Evolutionary conservation across 108 stramenopile species (phyloP), one percentile per base, ranked within the genome.

Genomic region (Conticribra weissflogii): DNA sequence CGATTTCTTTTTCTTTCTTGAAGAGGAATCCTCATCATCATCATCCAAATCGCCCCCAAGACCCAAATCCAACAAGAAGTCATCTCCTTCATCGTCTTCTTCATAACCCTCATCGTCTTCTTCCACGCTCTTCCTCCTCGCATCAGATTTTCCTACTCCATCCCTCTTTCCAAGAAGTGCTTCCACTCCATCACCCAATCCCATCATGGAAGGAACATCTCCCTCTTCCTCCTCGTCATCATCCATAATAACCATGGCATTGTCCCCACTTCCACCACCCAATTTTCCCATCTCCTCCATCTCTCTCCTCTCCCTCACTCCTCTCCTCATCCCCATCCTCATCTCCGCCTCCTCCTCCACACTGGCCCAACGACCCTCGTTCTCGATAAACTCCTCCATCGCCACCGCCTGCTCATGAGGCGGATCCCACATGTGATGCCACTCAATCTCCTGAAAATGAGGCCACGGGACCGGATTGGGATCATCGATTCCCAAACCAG

Each of bases 401-500:
- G 83, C 81, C 48, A 83, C 46, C 1, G 91, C 81, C 62, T 85
- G 84, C 49, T 87, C 88, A 76, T 91, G 88, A 12, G 91, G 89
- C 17, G 89, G 86, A 46, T 86, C 89, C 94, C 94, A 95, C 4
- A 62, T 63, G 66, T 95, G 94, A 81, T 95, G 90, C 89, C 89
- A 95, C 61, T 89, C 87, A 71, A 95, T 92, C 70, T 95, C 87
- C 66, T 92, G 91, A 77, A 95, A 92, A 65, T 95, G 91, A 16
- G 94, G 94, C 94, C 94, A 95, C 17, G 94, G 94, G 22, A 95
- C 86, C 18, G 89, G 91, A 71, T 92, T 83, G n/a, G 91, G 89
- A 64, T 95, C 94, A 53, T 69, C 55, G 28, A 91, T 72, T 12
- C 54, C 86, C 46, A 95, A 78, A 0, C 65, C 65, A 2, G 94